Conservation (phyloP, 352 stramenopile genomes). For the Phytophthora rubi region DNA sequence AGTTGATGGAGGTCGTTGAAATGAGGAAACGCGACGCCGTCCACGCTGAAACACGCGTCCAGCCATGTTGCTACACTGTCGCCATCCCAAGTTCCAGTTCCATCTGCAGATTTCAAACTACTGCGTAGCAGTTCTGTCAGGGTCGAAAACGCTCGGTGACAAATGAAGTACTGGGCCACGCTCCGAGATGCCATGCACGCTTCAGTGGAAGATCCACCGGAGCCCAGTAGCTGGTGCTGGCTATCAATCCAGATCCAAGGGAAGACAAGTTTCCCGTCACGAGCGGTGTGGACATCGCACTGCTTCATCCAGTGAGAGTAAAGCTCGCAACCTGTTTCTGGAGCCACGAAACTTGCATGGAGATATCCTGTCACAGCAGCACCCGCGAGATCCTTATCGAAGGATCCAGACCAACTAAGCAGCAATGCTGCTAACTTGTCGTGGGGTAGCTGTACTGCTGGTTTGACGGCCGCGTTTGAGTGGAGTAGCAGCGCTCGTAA, state of each 20-base stretch:
- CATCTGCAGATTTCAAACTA: conserved; percentile 19
- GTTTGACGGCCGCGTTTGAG: conserved; percentile 16
- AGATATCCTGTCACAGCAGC: conserved; percentile 32
- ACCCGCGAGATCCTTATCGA: conserved; percentile 45
- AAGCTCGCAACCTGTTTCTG: conserved; percentile 17
- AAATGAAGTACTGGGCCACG: conserved; percentile 37
- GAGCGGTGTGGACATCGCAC: conserved; percentile 52
- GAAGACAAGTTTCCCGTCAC: conserved; percentile 29
- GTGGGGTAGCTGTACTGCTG: conserved; percentile 26
- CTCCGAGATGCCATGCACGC: conserved; percentile 23
- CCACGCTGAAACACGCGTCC: conserved; percentile 65
- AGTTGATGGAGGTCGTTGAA: conserved; percentile 54
- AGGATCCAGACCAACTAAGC: conserved; percentile 51
- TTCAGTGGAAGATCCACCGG: conserved; percentile 1
- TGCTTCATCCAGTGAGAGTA: conserved; percentile 49
- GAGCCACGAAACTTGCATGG: conserved; percentile 37
- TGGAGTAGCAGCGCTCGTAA: conserved; percentile 37
- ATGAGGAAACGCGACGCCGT: conserved; percentile 36
- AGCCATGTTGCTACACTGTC: conserved; percentile 47
- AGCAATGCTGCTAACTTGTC: conserved; percentile 35
- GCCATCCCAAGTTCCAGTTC: conserved; percentile 19
- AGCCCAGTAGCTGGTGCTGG: conserved; percentile 16
- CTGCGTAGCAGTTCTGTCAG: conserved; percentile 30
- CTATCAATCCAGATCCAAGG: conserved; percentile 65
- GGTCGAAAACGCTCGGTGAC: conserved; percentile 36